Percentiles rank a stretch among this genome's conserved stretches.
Conservation (phyloP, 2,329 filamentous ascomycete genomes). For the Paracamarosporium sp. region DNA sequence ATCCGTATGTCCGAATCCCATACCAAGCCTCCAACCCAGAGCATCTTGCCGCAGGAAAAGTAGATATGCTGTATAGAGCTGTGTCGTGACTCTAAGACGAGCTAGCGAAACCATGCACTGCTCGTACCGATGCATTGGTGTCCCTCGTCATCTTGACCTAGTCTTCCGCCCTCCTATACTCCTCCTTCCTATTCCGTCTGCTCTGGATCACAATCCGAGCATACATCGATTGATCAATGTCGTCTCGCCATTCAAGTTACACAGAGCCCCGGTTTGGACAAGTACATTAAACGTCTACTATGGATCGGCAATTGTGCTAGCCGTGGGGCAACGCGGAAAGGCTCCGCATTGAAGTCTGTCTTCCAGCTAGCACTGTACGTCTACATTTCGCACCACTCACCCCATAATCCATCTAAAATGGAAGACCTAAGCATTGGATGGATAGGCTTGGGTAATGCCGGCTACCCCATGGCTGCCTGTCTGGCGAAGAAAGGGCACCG, state of each 20-base stretch:
- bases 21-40: background rate
- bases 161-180: background rate
- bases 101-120: background rate
- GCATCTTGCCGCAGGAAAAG: background rate
- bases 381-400: background rate
- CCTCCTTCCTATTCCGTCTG: background rate
- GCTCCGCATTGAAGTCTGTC: constrained; percentile 11
- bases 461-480: constrained; percentile 28
- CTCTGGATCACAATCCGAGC: background rate
- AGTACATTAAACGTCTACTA: constrained; percentile 1
- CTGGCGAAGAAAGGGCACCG: constrained; percentile 24
- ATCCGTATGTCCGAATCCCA: background rate
- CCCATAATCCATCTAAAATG: constrained; percentile 11
- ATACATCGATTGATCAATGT: background rate
- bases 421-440: constrained; percentile 20
- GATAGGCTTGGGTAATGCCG: constrained; percentile 27
- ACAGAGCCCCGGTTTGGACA: background rate
- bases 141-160: constrained; percentile 3
- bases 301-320: constrained; percentile 17
- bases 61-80: background rate
- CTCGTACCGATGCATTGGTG: background rate
- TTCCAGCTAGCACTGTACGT: background rate
- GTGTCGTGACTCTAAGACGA: background rate
- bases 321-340: constrained; percentile 27
- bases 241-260: background rate